phyloP scores from a whole-genome alignment of 2,329 filamentous ascomycete genomes.

The Nemania bipapillata region DNA sequence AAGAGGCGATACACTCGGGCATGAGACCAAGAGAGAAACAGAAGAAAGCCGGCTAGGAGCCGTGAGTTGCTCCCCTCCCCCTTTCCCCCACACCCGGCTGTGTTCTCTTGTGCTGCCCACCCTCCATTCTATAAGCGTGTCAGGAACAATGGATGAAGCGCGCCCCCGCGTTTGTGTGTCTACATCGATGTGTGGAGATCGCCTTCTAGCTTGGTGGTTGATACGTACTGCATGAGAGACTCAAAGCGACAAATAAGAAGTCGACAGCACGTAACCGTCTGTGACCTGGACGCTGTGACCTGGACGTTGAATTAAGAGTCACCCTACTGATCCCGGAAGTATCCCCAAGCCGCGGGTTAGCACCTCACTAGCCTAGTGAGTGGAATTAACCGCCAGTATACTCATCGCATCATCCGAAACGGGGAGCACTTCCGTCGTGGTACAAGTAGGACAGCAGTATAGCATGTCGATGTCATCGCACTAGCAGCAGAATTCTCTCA shows the following conservation, averaged over 20 bases:
- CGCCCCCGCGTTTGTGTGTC: background rate
- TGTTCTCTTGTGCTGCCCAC: constrained; percentile 33
- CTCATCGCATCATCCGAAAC: constrained; percentile 18
- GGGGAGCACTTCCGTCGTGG: constrained; percentile 13
- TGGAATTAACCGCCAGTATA: constrained; percentile 27
- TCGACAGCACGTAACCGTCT: constrained; percentile 24
- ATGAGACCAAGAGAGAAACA: constrained; percentile 19
- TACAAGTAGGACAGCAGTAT: constrained; percentile 1
- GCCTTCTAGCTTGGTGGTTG: constrained; percentile 15
- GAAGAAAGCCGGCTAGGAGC: constrained; percentile 21
- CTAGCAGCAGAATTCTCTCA: too few relatives aligned
- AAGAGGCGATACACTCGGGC: constrained; percentile 14
- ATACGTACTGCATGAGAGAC: constrained; percentile 26
- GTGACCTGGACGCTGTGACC: constrained; percentile 15
- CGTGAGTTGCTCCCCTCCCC: constrained; percentile 3
- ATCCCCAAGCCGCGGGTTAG: constrained; percentile 1
- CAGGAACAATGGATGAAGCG: constrained; percentile 32
- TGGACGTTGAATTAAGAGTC: constrained; percentile 17
- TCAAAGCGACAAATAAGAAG: constrained; percentile 25
- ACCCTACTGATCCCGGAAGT: constrained; percentile 13
- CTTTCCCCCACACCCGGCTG: constrained; percentile 32
- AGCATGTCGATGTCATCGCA: background rate
- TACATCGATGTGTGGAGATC: background rate
- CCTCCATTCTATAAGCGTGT: constrained; percentile 22
- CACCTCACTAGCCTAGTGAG: background rate